Percentiles rank a stretch among this genome's conserved stretches.
phyloP scores from a whole-genome alignment of 2,329 filamentous ascomycete species.

The Fusarium napiforme region DNA sequence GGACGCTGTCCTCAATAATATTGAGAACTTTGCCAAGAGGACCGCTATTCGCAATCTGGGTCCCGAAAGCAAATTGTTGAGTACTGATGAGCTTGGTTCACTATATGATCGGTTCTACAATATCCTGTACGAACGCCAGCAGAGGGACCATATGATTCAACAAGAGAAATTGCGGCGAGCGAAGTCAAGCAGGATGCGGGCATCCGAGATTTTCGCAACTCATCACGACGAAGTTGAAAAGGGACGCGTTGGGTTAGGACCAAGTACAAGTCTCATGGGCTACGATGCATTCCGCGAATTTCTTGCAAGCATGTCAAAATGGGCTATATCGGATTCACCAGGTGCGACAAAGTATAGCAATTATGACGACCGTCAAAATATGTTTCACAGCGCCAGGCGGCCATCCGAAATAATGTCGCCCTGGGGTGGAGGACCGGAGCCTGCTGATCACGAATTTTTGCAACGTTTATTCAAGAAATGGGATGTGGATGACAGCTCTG shows the following conservation, averaged over 20 bases:
- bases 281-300: conserved; percentile 97
- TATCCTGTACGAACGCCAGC: conserved; percentile 90
- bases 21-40: conserved; percentile 96
- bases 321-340: conserved; percentile 91
- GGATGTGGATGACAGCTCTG: conserved; percentile 82
- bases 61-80: conserved; percentile 92
- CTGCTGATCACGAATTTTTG: conserved; percentile 96
- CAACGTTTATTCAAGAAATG: conserved; percentile 86
- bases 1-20: conserved; percentile 91
- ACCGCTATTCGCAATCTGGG: conserved; percentile 96
- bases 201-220: conserved; percentile 52
- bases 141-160: conserved; percentile 79
- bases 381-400: conserved; percentile 67
- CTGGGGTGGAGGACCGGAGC: conserved; percentile 69
- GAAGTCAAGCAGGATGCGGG: conserved; percentile 65
- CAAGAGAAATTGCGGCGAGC: conserved; percentile 76
- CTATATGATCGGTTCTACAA: conserved; percentile 96
- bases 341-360: conserved; percentile 59
- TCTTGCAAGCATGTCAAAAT: conserved; percentile 86
- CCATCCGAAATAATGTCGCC: conserved; percentile 58
- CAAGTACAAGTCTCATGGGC: conserved; percentile 94
- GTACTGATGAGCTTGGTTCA: conserved; percentile 84
- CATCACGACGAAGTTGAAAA: conserved; percentile 73
- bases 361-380: conserved; percentile 67
- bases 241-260: conserved; percentile 86